Conservation (phyloP, 257 asterid genomes). For the Leptodermis oblonga region DNA sequence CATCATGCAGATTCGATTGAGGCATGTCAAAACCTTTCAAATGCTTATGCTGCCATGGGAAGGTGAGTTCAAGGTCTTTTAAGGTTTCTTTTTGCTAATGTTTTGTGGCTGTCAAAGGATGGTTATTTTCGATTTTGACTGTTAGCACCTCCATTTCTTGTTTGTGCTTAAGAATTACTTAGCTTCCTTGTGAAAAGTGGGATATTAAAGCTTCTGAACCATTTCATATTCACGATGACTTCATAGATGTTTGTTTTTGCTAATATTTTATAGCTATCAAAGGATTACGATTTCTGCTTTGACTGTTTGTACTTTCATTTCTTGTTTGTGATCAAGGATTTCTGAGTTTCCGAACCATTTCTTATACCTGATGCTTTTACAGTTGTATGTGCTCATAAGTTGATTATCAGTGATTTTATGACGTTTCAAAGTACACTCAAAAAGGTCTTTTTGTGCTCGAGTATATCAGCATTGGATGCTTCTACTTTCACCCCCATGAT, state of each 20-base stretch:
- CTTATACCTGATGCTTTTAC: neutral
- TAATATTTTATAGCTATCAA: too few relatives aligned
- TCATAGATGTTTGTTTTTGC: too few relatives aligned
- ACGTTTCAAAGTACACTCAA: neutral
- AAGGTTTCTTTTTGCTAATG: neutral
- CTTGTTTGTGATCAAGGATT: too few relatives aligned
- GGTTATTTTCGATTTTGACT: neutral
- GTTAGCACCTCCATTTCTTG: neutral
- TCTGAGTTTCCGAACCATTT: neutral
- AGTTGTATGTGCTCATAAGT: neutral
- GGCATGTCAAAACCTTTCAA: conserved; percentile 82
- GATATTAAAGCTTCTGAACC: neutral
- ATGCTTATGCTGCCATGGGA: conserved; percentile 86
- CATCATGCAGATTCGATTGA: conserved; percentile 82
- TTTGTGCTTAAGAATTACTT: neutral
- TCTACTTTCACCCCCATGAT: neutral
- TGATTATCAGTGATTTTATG: neutral
- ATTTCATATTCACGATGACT: neutral
- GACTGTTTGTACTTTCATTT: too few relatives aligned
- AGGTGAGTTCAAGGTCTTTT: conserved; percentile 40
- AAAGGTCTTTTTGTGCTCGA: neutral
- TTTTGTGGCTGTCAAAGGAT: neutral
- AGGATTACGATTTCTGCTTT: too few relatives aligned
- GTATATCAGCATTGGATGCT: neutral
- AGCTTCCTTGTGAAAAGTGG: neutral